Evolutionary conservation across 2,329 filamentous ascomycete species (phyloP).

Genomic region (Penicillium polonicum): DNA sequence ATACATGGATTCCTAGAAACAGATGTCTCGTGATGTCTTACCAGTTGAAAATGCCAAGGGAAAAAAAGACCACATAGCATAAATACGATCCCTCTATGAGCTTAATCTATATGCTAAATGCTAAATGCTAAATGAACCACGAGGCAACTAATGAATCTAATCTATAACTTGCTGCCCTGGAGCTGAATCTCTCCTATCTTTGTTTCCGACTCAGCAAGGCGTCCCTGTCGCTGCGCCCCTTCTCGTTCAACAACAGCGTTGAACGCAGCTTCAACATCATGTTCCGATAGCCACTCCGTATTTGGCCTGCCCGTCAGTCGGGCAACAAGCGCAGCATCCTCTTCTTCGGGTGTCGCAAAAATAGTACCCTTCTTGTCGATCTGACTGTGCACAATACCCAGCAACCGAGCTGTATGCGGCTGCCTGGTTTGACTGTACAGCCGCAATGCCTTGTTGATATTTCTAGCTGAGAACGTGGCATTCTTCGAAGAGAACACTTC

Average conservation of each 20-base stretch:
- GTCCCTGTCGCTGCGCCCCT: slow-evolving; percentile 1
- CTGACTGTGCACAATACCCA: slow-evolving; percentile 34
- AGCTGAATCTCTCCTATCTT: neutral
- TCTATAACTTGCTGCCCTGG: slow-evolving; percentile 1
- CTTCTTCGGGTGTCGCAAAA: slow-evolving; percentile 23
- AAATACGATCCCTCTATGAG: neutral
- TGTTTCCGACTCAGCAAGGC: neutral
- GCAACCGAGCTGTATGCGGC: slow-evolving; percentile 41
- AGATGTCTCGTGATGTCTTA: neutral
- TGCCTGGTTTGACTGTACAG: slow-evolving; percentile 48
- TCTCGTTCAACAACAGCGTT: slow-evolving; percentile 8
- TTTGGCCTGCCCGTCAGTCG: slow-evolving; percentile 40
- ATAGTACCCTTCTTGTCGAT: slow-evolving; percentile 4
- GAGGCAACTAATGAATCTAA: neutral
- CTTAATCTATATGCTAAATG: neutral
- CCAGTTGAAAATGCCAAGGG: neutral
- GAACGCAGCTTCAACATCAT: slow-evolving; percentile 47
- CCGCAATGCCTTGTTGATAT: slow-evolving; percentile 33
- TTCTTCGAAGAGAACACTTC: slow-evolving; percentile 31
- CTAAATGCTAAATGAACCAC: neutral
- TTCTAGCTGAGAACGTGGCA: neutral
- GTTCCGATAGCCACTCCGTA: slow-evolving; percentile 49
- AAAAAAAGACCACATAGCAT: neutral
- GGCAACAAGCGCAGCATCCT: slow-evolving; percentile 39
- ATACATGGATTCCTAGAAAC: neutral